A percentile compares a stretch with the other conserved stretches of the same genome.
Conservation (phyloP, 1,139 yeast species). For the Arxiozyma telluris region DNA sequence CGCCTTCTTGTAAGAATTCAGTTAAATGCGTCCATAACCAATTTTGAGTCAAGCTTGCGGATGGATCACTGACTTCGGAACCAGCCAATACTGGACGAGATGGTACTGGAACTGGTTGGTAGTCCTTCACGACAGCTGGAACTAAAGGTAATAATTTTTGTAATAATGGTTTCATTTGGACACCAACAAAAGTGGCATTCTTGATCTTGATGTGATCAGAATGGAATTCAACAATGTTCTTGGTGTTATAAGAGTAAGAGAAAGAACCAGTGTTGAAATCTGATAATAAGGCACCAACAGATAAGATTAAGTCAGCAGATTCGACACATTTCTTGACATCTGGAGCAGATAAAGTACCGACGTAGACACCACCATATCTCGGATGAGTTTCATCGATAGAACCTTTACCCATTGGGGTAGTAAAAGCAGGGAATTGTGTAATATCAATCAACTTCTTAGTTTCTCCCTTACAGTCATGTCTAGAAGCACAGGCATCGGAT, state of each 20-base stretch:
- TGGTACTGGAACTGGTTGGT: slow-evolving; percentile 43
- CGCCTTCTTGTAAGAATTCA: slow-evolving; percentile 67
- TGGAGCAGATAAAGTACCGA: slow-evolving; percentile 68
- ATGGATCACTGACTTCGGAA: slow-evolving; percentile 32
- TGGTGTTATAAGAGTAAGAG: slow-evolving; percentile 70
- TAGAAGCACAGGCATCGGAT: slow-evolving; percentile 78
- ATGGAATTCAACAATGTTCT: slow-evolving; percentile 77
- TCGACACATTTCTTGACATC: slow-evolving; percentile 71
- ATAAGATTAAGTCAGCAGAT: slow-evolving; percentile 62
- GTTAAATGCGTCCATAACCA: slow-evolving; percentile 75
- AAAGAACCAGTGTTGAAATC: slow-evolving; percentile 89
- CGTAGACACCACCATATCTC: slow-evolving; percentile 76
- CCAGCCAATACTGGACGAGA: slow-evolving; percentile 35
- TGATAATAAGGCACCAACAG: slow-evolving; percentile 78
- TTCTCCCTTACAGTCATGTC: slow-evolving; percentile 59
- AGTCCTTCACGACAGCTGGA: slow-evolving; percentile 33
- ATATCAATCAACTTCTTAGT: slow-evolving; percentile 50
- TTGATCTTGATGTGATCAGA: slow-evolving; percentile 73
- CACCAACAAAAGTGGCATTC: slow-evolving; percentile 66
- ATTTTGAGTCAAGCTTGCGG: slow-evolving; percentile 55
- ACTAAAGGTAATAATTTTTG: slow-evolving; percentile 38
- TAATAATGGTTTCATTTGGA: slow-evolving; percentile 66
- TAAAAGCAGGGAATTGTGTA: slow-evolving; percentile 74
- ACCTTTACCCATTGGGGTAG: slow-evolving; percentile 87
- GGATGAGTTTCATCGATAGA: slow-evolving; percentile 63